Evolutionary conservation across 768 basidiomycete genomes (phyloP).

Genomic region (Suillus subluteus): DNA sequence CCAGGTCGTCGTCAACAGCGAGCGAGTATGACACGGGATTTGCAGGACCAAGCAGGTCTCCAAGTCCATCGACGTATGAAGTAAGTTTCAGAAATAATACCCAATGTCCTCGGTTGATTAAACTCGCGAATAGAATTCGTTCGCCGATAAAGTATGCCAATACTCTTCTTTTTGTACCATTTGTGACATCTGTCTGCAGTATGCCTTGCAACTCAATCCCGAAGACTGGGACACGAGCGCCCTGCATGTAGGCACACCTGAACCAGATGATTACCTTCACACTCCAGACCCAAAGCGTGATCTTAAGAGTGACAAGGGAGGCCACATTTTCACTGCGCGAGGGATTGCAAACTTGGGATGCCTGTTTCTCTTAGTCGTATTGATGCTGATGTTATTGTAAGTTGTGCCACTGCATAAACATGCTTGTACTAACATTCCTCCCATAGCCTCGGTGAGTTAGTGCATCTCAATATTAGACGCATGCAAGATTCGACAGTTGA

Average conservation of each 20-base stretch:
- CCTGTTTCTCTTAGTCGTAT: conserved; percentile 55
- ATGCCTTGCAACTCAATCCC: conserved; percentile 44
- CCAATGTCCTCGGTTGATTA: neutral
- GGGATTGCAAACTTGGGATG: conserved; percentile 73
- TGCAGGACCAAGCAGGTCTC: conserved; percentile 23
- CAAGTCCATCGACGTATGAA: conserved; percentile 32
- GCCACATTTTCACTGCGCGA: conserved; percentile 60
- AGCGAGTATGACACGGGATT: conserved; percentile 22
- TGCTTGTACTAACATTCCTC: neutral
- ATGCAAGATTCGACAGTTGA: neutral
- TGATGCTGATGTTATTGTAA: conserved; percentile 58
- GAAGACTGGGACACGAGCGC: conserved; percentile 53
- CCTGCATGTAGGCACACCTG: conserved; percentile 46
- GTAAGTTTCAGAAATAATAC: conserved; percentile 20
- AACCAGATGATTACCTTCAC: conserved; percentile 67
- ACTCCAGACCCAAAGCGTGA: conserved; percentile 63
- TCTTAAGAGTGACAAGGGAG: conserved; percentile 55
- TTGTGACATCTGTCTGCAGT: conserved; percentile 31
- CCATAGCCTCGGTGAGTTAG: conserved; percentile 17
- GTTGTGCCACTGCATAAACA: conserved; percentile 27
- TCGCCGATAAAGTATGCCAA: conserved; percentile 28
- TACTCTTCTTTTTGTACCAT: neutral
- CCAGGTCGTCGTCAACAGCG: conserved; percentile 24
- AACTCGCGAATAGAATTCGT: conserved; percentile 26
- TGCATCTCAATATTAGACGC: neutral